Evolutionary conservation across 805 yeast genomes (phyloP).

Genomic region (Wickerhamomyces rabaulensis): DNA sequence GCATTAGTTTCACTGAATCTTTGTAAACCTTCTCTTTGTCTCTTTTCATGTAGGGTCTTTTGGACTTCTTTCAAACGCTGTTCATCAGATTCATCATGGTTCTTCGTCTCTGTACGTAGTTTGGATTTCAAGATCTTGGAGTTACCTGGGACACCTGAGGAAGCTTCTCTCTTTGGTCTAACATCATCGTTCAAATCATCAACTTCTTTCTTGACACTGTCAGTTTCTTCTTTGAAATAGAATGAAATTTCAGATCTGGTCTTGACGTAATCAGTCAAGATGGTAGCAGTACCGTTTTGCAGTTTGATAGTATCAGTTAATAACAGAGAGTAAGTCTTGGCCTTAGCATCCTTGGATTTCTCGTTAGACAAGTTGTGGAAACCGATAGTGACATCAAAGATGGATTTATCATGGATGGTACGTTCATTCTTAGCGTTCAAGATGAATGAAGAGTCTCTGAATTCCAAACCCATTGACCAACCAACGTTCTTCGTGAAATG

Average conservation of each 20-base stretch:
- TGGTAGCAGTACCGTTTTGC: conserved; percentile 48
- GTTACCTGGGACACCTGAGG: conserved; percentile 25
- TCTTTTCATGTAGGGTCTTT: conserved; percentile 71
- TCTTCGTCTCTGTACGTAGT: conserved; percentile 68
- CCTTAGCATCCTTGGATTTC: conserved; percentile 39
- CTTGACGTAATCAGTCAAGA: conserved; percentile 73
- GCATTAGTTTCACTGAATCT: conserved; percentile 80
- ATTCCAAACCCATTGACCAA: conserved; percentile 84
- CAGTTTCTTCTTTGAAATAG: conserved; percentile 71
- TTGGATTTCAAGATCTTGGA: conserved; percentile 75
- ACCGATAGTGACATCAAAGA: conserved; percentile 73
- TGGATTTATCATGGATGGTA: conserved; percentile 62
- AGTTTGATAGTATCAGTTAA: conserved; percentile 79
- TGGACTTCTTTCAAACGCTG: conserved; percentile 80
- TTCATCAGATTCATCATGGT: conserved; percentile 72
- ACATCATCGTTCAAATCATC: conserved; percentile 36
- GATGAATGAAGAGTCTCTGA: conserved; percentile 72
- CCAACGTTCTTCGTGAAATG: conserved; percentile 78
- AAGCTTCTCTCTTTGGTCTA: conserved; percentile 25
- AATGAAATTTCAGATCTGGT: conserved; percentile 72
- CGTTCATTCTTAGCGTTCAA: conserved; percentile 71
- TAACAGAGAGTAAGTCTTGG: conserved; percentile 62
- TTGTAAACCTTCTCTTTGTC: conserved; percentile 82
- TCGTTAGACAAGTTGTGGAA: conserved; percentile 56
- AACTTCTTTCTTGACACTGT: conserved; percentile 31